Evolutionary conservation across 2,329 filamentous ascomycete genomes (phyloP).

Genomic region (Ophiostoma fasciatum): DNA sequence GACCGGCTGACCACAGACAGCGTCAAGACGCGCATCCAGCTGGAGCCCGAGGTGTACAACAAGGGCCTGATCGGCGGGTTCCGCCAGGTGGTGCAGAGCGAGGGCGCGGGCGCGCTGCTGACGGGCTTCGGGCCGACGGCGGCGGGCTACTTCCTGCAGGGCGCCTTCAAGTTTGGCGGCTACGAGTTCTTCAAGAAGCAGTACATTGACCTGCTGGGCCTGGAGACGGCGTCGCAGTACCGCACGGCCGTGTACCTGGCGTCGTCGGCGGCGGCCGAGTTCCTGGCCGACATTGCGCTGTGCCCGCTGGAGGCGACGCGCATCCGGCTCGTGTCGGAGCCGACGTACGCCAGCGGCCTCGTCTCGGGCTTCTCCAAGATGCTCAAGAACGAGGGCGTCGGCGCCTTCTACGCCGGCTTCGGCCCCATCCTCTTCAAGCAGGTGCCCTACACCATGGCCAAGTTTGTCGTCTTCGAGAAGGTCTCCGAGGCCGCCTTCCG

Average conservation of each 20-base stretch:
- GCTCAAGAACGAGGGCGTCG: slow-evolving; percentile 55
- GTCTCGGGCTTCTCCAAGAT: slow-evolving; percentile 62
- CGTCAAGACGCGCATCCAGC: slow-evolving; percentile 79
- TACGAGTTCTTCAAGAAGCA: slow-evolving; percentile 86
- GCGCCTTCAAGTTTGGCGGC: slow-evolving; percentile 75
- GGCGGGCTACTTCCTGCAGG: slow-evolving; percentile 75
- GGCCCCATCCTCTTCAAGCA: slow-evolving; percentile 67
- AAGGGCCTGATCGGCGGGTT: slow-evolving; percentile 64
- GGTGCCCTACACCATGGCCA: slow-evolving; percentile 78
- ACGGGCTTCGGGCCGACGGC: slow-evolving; percentile 66
- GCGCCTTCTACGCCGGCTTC: slow-evolving; percentile 72
- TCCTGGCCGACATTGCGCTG: slow-evolving; percentile 57
- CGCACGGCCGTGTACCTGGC: slow-evolving; percentile 59
- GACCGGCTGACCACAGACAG: no score
- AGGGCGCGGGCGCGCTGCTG: slow-evolving; percentile 63
- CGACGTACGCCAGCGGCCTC: slow-evolving; percentile 59
- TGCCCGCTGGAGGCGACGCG: slow-evolving; percentile 76
- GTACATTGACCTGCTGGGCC: slow-evolving; percentile 57
- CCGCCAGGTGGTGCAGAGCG: slow-evolving; percentile 57
- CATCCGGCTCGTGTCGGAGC: slow-evolving; percentile 71
- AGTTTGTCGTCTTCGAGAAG: slow-evolving; percentile 81
- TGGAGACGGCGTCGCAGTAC: slow-evolving; percentile 55
- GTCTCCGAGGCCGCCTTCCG: slow-evolving; percentile 54
- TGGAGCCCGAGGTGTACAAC: slow-evolving; percentile 71
- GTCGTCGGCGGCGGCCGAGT: slow-evolving; percentile 41